Conservation (phyloP, 345 rosid species). For the Eucalyptus marginata region DNA sequence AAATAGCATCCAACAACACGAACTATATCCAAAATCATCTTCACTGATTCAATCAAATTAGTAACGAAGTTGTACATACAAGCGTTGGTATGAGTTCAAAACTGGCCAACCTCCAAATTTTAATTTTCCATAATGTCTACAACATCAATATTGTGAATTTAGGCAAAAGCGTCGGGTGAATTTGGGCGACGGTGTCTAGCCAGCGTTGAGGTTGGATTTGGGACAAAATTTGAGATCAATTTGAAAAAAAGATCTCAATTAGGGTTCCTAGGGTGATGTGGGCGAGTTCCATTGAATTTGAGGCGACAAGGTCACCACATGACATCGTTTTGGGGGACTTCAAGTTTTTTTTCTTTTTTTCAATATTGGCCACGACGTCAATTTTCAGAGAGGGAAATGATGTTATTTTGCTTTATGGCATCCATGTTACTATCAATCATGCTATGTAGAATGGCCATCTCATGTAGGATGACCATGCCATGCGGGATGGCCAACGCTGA, state of each 20-base stretch:
- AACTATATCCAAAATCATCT: neutral
- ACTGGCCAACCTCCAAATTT: neutral
- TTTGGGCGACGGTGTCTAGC: neutral
- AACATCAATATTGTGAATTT: neutral
- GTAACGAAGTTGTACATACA: neutral
- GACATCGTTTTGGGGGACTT: neutral
- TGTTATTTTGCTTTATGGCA: accelerated
- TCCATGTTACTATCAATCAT: neutral
- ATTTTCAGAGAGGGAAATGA: neutral
- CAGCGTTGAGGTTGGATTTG: neutral
- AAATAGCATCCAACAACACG: neutral
- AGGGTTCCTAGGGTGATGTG: neutral
- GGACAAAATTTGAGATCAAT: neutral
- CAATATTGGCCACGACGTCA: neutral
- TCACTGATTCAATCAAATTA: neutral
- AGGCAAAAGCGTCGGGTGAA: neutral
- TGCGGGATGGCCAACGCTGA: accelerated
- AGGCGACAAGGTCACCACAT: neutral
- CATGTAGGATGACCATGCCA: neutral
- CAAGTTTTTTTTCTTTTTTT: neutral
- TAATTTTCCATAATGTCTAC: neutral
- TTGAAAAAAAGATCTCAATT: neutral
- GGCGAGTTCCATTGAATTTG: neutral
- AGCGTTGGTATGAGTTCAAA: neutral
- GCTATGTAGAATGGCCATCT: accelerated